Base-by-base conservation (phyloP, 768 basidiomycete species). In the Trametes meyenii region DNA sequence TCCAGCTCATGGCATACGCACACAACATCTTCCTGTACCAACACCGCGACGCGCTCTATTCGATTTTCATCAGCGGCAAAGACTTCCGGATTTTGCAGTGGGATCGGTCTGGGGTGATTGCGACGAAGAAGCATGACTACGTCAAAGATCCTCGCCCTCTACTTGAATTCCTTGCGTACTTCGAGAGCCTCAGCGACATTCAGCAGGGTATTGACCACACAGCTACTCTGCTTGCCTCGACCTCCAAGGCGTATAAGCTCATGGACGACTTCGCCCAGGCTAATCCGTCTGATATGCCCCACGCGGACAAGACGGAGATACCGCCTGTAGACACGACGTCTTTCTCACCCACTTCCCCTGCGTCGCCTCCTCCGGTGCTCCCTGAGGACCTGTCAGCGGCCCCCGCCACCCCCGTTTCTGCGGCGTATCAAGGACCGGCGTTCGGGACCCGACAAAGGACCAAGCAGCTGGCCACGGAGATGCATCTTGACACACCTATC, bases 81-180 rank as follows among this genome's bases (percentile, higher is more conserved):
- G 19, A 35, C 5, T 52, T 54, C 36, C 58, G 58, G 24, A 33
- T 33, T 3, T 14, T 60, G 50, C 26, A 43, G 14, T 60, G 51
- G 50, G 58, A 52, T 36, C 29, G 58, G 5, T 60, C 58, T 6
- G 58, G 58, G 7, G 38, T 54, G 16, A n/a, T 36, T n/a, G 50
- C 46, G 11, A 21, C 58, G 14, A 12, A 26, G 43, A n/a, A 17
- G 17, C n/a, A 40, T 5, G 19, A 58, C 49, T 58, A 58, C 42
- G 44, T 53, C 10, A 12, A 42, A n/a, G 33, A 50, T 6, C 48
- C 48, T 13, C 16, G 16, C 6, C 16, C 29, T 8, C 48, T 50
- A 1, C 48, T 50, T 2, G 26, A 19, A 14, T n/a, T 50, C 29
- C 16, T 50, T 29, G 16, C 12, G 29, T 10, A 14, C 26, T 50